Evolutionary conservation across 495 filamentous ascomycete genomes (phyloP).

Genomic region (Tuber brumale): DNA sequence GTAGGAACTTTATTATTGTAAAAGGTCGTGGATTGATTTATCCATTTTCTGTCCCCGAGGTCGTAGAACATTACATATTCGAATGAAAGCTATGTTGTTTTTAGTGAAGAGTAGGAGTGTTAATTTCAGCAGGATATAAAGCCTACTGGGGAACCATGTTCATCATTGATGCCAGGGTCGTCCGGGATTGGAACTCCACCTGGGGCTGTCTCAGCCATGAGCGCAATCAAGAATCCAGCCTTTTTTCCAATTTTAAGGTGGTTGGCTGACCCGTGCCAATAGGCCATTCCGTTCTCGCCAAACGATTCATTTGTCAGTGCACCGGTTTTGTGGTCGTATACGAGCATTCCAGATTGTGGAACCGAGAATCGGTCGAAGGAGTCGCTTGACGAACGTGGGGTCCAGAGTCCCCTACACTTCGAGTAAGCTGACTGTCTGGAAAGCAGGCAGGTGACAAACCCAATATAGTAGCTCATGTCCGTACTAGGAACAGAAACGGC

Average conservation of each 20-base stretch:
- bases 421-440: background rate
- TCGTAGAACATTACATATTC: slow-evolving; percentile 16
- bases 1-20: slow-evolving; percentile 11
- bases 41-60: slow-evolving; percentile 11
- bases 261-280: slow-evolving; percentile 19
- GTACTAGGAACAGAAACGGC: slow-evolving; percentile 11
- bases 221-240: slow-evolving; percentile 16
- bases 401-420: slow-evolving; percentile 12
- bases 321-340: slow-evolving; percentile 10
- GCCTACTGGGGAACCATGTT: slow-evolving; percentile 16
- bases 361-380: background rate
- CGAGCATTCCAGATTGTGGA: slow-evolving; percentile 18
- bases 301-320: slow-evolving; percentile 12
- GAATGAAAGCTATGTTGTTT: slow-evolving; percentile 4
- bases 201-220: slow-evolving; percentile 16
- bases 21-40: slow-evolving; percentile 23
- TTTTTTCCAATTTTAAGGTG: slow-evolving; percentile 14
- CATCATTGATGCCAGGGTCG: slow-evolving; percentile 7
- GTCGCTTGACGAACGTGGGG: slow-evolving; percentile 5
- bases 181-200: slow-evolving; percentile 5
- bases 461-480: slow-evolving; percentile 17
- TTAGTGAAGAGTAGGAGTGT: background rate
- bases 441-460: slow-evolving; percentile 9
- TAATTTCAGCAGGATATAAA: background rate
- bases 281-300: slow-evolving; percentile 18